phyloP scores from a whole-genome alignment of 441 rosid species.

The Theobroma grandiflorum region DNA sequence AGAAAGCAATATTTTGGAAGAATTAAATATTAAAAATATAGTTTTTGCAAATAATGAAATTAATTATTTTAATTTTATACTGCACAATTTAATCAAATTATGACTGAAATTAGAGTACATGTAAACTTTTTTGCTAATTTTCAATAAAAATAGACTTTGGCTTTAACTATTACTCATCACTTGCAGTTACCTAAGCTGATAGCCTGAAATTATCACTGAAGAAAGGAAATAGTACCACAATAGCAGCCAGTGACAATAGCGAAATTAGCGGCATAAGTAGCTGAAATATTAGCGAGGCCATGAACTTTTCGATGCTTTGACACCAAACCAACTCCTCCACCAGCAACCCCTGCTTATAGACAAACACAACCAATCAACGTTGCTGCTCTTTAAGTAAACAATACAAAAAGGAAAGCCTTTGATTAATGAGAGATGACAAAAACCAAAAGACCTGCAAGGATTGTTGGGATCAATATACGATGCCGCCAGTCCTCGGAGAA shows the following conservation, averaged over 20 bases:
- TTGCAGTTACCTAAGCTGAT: not conserved
- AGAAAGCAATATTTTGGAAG: not conserved
- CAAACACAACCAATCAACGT: not conserved
- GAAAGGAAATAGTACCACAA: constrained; percentile 59
- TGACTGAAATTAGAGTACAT: not conserved
- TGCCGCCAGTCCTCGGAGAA: constrained; percentile 60
- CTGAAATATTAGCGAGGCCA: constrained; percentile 67
- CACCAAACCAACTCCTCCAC: constrained; percentile 77
- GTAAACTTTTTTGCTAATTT: not conserved
- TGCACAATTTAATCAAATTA: no score
- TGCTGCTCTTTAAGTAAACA: not conserved
- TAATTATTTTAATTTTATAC: not conserved
- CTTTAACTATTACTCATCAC: not conserved
- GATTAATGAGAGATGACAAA: not conserved
- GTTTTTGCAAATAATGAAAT: not conserved
- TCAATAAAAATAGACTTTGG: not conserved
- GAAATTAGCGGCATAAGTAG: constrained; percentile 72
- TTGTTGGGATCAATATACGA: constrained; percentile 62
- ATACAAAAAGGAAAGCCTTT: not conserved
- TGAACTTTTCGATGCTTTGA: constrained; percentile 69
- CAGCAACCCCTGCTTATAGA: constrained; percentile 54
- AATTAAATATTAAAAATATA: not conserved
- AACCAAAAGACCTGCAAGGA: constrained; percentile 66
- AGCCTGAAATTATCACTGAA: not conserved
- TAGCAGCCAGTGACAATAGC: constrained; percentile 80